Evolutionary conservation across 768 basidiomycete species (phyloP).

Genomic region (Mycena metata): DNA sequence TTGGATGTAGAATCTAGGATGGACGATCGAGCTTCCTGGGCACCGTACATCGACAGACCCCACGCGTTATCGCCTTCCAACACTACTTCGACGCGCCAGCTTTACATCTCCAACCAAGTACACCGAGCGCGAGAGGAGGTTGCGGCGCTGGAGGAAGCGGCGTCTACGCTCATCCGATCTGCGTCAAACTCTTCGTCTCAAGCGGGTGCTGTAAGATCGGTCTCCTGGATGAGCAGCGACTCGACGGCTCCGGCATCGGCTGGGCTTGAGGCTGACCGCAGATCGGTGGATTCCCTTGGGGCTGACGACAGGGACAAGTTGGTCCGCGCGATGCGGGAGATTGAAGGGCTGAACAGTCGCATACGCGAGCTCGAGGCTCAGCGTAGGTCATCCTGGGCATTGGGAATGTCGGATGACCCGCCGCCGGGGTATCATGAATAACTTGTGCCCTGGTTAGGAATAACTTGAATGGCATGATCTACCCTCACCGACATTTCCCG

Average conservation of each 20-base stretch:
- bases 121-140: constrained; percentile 16
- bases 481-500: no score
- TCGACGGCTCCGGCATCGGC: background rate
- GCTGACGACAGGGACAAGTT: background rate
- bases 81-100: constrained; percentile 19
- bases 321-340: no score
- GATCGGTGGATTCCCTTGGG: background rate
- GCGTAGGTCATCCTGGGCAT: constrained; percentile 4
- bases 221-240: background rate
- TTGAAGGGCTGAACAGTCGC: no score
- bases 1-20: no score
- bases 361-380: background rate
- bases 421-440: background rate
- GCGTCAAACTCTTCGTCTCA: background rate
- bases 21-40: no score
- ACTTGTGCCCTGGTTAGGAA: no score
- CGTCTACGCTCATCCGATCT: background rate
- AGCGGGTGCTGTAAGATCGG: background rate
- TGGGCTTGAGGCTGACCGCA: background rate
- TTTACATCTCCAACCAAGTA: constrained; percentile 32
- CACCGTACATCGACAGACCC: background rate
- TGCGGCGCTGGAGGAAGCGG: constrained; percentile 14
- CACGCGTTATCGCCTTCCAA: background rate
- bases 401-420: background rate
- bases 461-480: no score